phyloP scores from a whole-genome alignment of 163 green algal species.

The Smithsoniella earleae region DNA sequence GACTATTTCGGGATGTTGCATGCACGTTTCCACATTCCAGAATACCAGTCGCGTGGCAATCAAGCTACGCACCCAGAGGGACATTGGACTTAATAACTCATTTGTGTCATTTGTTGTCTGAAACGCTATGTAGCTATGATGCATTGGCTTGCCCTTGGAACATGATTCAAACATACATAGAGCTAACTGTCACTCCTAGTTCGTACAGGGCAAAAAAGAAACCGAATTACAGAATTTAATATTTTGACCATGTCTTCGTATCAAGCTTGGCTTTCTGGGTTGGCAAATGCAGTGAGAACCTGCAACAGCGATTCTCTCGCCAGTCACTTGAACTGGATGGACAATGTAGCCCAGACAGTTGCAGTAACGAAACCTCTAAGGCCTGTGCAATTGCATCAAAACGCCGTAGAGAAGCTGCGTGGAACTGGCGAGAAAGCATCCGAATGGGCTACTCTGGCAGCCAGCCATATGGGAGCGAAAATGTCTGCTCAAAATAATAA shows the following conservation, averaged over 20 bases:
- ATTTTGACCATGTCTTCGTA: background rate
- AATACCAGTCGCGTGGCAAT: too few relatives aligned
- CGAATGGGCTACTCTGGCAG: constrained; percentile 7
- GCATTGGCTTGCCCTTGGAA: too few relatives aligned
- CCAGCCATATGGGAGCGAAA: background rate
- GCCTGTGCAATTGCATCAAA: background rate
- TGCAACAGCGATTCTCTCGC: background rate
- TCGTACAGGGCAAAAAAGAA: too few relatives aligned
- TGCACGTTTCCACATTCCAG: too few relatives aligned
- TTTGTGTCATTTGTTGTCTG: too few relatives aligned
- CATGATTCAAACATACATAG: too few relatives aligned
- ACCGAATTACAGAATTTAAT: too few relatives aligned
- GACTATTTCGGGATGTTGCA: too few relatives aligned
- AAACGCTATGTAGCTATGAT: too few relatives aligned
- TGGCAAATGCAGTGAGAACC: constrained; percentile 6
- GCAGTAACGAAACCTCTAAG: background rate
- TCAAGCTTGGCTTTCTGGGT: constrained; percentile 11
- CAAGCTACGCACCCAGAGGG: too few relatives aligned
- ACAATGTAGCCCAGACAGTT: constrained; percentile 1
- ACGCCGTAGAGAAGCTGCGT: background rate
- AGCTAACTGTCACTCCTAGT: too few relatives aligned
- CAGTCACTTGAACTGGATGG: constrained; percentile 2
- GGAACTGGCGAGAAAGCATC: background rate
- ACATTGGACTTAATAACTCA: too few relatives aligned
- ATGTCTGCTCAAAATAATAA: background rate